Base-by-base conservation (phyloP, 768 basidiomycete species). In the Lactarius evosmus region DNA sequence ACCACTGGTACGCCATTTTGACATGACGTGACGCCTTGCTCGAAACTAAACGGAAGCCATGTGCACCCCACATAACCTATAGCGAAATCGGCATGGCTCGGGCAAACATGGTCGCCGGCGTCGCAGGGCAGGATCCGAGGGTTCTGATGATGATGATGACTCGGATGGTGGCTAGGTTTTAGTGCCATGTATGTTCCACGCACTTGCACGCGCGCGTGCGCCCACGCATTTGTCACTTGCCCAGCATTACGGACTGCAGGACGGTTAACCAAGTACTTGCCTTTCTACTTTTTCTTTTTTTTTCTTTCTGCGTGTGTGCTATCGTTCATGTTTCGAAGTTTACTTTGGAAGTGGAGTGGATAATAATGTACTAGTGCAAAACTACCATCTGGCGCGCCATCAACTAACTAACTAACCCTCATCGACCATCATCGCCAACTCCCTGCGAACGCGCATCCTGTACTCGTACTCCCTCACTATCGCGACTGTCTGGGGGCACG, bases 81-180 rank as follows among this genome's bases (percentile, higher is more conserved):
- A 92, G 91, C 88, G 91, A 67, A 92, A 92, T 74, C 86, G 91
- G 62, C 87, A 93, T 73, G 88, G 88, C 30, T 82, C 86, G 57
- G 81, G 80, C 67, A 91, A 86, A 75, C 75, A 76, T 38, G 84
- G 78, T 63, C 78, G 80, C 5, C 78, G 86, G 67, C 79, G 83
- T 65, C 82, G 82, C 69, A 81, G 83, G 55, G 83, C 81, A 62
- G 85, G 79, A 61, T 86, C 85, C 30, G 87, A 83, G 46, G 84
- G 80, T 53, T 86, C 85, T 53, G 87, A 88, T 51, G 87, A 88
- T 49, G 85, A 85, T 46, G 87, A 85, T 49, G 87, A 89, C 58
- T 89, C 87, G 44, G 89, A 91, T 66, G 83, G 79, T 65, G 70
- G 72, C 65, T 78, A 71, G 74, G 62, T 11, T 46, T 49, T 14